These are phyloP conservation scores for Oxyria digyna DNA, from an alignment of 148 eudicot species.

Conservation along the genomic window DNA sequence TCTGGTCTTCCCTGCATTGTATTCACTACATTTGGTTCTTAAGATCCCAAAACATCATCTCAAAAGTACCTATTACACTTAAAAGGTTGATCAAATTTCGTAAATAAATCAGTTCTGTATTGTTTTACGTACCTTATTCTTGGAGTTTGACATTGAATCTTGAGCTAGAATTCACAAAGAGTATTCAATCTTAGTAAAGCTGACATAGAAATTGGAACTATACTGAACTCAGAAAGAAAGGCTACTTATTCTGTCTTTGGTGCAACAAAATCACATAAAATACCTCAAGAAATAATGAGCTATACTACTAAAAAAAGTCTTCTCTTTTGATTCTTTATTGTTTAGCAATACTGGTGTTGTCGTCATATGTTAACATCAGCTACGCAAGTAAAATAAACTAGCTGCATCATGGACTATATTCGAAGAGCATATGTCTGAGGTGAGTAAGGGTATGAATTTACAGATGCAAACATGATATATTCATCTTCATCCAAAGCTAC, in stretches of 20 bases:
- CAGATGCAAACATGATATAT: too few relatives aligned
- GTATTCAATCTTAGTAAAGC: background rate
- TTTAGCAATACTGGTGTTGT: too few relatives aligned
- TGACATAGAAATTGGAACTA: background rate
- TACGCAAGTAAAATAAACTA: background rate
- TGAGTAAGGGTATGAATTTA: background rate
- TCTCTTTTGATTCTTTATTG: too few relatives aligned
- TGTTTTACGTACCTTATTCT: constrained; percentile 33
- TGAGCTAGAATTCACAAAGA: constrained; percentile 31
- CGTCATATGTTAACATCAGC: background rate
- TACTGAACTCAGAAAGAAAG: background rate
- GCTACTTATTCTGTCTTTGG: background rate
- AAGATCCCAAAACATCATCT: background rate
- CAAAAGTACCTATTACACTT: background rate
- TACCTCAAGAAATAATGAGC: background rate
- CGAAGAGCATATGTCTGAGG: background rate
- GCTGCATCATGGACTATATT: background rate
- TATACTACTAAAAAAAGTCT: background rate
- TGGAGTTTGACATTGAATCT: constrained; percentile 57
- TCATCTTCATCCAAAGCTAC: too few relatives aligned
- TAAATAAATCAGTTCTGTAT: background rate
- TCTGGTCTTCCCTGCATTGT: constrained; percentile 23
- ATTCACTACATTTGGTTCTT: background rate
- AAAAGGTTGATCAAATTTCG: background rate
- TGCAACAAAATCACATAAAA: background rate